phyloP scores from a whole-genome alignment of 495 filamentous ascomycete species.

The Opeltia flavorubescens region DNA sequence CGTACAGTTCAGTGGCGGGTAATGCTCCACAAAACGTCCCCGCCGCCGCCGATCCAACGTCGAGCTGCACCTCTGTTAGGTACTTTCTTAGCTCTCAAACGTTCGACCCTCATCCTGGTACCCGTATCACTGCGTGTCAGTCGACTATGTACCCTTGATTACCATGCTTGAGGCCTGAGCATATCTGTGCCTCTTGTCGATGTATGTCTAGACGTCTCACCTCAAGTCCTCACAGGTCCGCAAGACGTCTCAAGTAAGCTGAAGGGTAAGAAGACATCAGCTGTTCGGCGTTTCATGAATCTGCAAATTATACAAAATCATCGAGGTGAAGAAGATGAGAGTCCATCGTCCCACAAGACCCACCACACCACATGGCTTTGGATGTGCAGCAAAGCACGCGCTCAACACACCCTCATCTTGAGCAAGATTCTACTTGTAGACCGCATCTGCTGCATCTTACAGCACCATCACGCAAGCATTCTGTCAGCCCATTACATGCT shows the following conservation, averaged over 20 bases:
- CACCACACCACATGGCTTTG: neutral
- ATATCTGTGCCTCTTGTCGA: neutral
- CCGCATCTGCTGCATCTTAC: neutral
- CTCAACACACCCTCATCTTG: neutral
- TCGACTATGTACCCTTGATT: neutral
- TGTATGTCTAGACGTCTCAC: neutral
- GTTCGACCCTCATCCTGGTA: neutral
- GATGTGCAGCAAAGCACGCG: neutral
- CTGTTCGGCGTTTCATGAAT: neutral
- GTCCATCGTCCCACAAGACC: neutral
- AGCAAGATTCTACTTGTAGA: neutral
- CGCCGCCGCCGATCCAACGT: neutral
- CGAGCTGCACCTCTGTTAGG: neutral
- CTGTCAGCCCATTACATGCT: neutral
- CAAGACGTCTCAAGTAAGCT: no score
- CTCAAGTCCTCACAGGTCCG: no score
- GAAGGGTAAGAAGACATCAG: no score
- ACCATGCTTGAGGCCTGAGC: no score
- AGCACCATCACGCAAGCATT: neutral
- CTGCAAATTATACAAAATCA: neutral
- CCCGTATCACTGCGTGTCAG: no score
- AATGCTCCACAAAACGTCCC: neutral
- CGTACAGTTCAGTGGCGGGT: neutral
- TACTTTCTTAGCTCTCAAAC: neutral
- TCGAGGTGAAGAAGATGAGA: neutral